phyloP scores from a whole-genome alignment of 2,329 filamentous ascomycete genomes.

The Amylocarpus encephaloides region DNA sequence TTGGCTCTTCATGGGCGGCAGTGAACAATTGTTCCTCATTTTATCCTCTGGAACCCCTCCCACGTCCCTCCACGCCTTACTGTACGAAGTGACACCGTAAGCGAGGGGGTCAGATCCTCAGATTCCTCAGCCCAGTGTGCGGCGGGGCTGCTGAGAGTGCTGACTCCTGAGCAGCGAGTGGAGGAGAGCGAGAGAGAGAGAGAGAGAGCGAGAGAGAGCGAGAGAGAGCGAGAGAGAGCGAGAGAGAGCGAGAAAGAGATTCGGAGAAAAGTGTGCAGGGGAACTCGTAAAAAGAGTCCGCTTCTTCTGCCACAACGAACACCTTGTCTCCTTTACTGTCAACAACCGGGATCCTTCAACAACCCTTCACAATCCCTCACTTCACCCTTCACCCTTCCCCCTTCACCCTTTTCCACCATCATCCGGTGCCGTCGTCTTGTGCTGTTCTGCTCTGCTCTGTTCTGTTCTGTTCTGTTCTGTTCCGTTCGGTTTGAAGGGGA shows the following conservation, averaged over 20 bases:
- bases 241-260: no score
- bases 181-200: no score
- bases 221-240: no score
- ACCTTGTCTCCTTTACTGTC: neutral
- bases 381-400: neutral
- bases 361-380: neutral
- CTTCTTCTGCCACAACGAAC: conserved; percentile 3
- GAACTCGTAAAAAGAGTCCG: neutral
- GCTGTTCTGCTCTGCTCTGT: neutral
- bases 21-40: no score
- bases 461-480: neutral
- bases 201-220: no score
- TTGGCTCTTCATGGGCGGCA: no score
- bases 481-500: neutral
- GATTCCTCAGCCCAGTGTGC: neutral
- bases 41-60: no score
- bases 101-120: neutral
- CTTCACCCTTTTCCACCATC: neutral
- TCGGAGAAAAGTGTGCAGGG: neutral
- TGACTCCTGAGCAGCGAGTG: neutral
- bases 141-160: neutral
- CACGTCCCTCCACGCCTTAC: no score
- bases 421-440: neutral
- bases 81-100: neutral
- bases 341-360: neutral